Evolutionary conservation across 1,284 basidiomycete genomes (phyloP).

Genomic region (Austropuccinia psidii): DNA sequence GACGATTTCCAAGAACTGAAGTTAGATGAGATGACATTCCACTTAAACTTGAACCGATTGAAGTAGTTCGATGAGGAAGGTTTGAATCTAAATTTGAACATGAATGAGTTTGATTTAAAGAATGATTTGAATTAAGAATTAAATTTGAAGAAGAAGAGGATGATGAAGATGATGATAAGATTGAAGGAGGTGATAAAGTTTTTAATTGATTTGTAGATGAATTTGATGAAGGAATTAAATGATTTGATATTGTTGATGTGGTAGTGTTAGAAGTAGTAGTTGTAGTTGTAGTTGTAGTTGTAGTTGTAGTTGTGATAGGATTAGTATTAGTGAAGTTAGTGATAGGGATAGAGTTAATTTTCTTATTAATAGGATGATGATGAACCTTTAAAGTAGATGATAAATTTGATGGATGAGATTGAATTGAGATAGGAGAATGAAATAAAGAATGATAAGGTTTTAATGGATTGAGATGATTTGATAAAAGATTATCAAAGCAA

Average conservation of each 20-base stretch:
- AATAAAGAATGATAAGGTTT: not conserved
- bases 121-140: too few species aligned
- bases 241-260: not conserved
- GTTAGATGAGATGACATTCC: slow-evolving; percentile 5
- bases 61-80: slow-evolving; percentile 1
- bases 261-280: not conserved
- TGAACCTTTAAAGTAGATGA: not conserved
- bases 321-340: not conserved
- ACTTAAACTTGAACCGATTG: slow-evolving; percentile 11
- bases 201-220: not conserved
- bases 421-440: not conserved
- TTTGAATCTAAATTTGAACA: too few species aligned
- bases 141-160: too few species aligned
- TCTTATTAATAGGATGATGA: not conserved
- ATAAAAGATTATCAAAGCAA: slow-evolving; percentile 27
- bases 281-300: not conserved
- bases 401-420: not conserved
- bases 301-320: not conserved
- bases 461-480: not conserved
- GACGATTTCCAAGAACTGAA: not conserved
- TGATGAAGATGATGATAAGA: too few species aligned
- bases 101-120: too few species aligned
- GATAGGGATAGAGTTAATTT: not conserved
- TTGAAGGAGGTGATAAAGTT: not conserved
- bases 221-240: not conserved